phyloP scores from a whole-genome alignment of 1,284 basidiomycete genomes.

The Tetrapyrgos nigripes region DNA sequence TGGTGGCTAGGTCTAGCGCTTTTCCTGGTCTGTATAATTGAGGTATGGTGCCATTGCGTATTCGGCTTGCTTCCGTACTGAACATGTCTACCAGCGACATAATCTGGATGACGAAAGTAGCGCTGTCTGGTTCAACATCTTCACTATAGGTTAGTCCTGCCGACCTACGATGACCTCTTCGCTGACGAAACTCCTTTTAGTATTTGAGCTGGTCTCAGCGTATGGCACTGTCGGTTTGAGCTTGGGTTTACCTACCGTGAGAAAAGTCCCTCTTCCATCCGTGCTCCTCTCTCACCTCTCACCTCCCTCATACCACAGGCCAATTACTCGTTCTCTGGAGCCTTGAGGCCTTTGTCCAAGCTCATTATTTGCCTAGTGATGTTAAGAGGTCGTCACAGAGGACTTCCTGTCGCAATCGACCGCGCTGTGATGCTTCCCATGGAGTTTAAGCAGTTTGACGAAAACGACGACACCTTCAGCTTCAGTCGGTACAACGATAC shows the following conservation, averaged over 20 bases:
- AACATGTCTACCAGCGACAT: conserved; percentile 48
- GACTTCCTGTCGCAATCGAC: conserved; percentile 88
- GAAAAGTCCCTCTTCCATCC: conserved; percentile 26
- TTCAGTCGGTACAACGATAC: too few species aligned
- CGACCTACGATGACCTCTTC: not conserved
- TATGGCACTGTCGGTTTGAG: conserved; percentile 93
- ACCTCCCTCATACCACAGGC: conserved; percentile 44
- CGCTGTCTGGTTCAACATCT: conserved; percentile 80
- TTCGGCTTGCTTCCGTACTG: not conserved
- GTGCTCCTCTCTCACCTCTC: not conserved
- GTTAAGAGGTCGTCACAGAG: conserved; percentile 93
- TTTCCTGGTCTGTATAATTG: conserved; percentile 87
- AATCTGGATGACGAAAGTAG: conserved; percentile 60
- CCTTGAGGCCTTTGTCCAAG: conserved; percentile 84
- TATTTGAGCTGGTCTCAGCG: conserved; percentile 90
- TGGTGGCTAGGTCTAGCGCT: conserved; percentile 87
- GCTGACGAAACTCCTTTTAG: conserved; percentile 44
- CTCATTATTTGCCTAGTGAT: conserved; percentile 88
- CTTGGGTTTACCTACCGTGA: conserved; percentile 68
- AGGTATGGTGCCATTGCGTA: conserved; percentile 52
- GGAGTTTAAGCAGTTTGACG: conserved; percentile 46
- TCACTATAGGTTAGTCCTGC: conserved; percentile 64
- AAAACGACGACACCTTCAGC: conserved; percentile 6
- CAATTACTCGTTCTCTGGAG: conserved; percentile 83
- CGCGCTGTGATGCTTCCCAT: conserved; percentile 81